These are phyloP conservation scores for Spirogloea muscicola DNA, from an alignment of 139 green algal genomes.

Conservation along the genomic window DNA sequence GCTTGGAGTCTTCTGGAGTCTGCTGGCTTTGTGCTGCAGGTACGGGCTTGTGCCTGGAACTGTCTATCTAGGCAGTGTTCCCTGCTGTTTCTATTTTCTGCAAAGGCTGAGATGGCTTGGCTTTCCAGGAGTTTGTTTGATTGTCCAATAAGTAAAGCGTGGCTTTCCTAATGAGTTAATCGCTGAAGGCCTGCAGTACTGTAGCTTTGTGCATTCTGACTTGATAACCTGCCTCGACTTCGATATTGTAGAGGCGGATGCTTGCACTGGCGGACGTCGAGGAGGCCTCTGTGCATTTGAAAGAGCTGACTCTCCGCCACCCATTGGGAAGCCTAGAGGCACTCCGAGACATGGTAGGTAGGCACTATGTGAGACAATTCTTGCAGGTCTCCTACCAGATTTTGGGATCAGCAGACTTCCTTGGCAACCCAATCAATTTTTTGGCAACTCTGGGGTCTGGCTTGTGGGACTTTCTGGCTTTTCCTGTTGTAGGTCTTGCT, in stretches of 20 bases:
- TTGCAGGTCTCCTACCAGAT: constrained; percentile 33
- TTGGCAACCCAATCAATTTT: constrained; percentile 48
- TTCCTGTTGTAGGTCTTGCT: no score
- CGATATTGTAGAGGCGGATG: constrained; percentile 29
- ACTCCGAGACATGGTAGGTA: background rate
- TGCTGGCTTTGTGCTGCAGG: constrained; percentile 27
- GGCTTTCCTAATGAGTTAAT: no score
- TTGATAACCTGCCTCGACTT: background rate
- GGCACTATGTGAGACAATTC: constrained; percentile 30
- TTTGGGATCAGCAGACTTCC: constrained; percentile 47
- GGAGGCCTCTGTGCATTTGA: constrained; percentile 8
- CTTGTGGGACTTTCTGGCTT: constrained; percentile 52
- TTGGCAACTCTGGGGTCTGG: constrained; percentile 36
- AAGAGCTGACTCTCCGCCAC: constrained; percentile 4
- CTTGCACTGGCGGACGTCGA: constrained; percentile 39
- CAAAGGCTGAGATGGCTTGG: background rate
- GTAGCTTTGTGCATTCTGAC: background rate
- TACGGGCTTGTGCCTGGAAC: constrained; percentile 7
- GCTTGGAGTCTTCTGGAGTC: constrained; percentile 30
- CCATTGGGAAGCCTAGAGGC: constrained; percentile 6
- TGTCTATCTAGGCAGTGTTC: no score
- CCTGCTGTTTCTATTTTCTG: background rate
- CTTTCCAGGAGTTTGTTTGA: background rate
- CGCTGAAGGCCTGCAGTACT: background rate
- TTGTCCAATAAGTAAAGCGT: background rate